These are phyloP conservation scores for Mortierella sp. DNA, from an alignment of 371 early-diverging fungal genomes.

Conservation along the genomic window DNA sequence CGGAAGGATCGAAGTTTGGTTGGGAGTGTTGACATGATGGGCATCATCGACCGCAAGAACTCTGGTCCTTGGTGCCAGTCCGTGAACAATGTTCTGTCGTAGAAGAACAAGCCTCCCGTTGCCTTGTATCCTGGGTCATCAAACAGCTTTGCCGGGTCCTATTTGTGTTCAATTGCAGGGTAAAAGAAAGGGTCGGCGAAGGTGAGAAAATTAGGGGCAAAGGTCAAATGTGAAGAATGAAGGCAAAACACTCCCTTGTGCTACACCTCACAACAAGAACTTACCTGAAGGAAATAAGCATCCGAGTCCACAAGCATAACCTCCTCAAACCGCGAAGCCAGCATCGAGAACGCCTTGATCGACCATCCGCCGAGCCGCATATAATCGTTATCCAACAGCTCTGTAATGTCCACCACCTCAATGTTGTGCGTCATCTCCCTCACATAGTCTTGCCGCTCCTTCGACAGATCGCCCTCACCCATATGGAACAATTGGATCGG, in stretches of 20 bases:
- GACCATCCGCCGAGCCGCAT: conserved; percentile 74
- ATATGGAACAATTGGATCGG: conserved; percentile 83
- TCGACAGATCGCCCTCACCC: conserved; percentile 68
- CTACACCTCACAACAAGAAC: background rate
- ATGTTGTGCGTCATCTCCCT: conserved; percentile 62
- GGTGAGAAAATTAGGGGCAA: background rate
- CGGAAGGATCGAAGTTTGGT: conserved; percentile 62
- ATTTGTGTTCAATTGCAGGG: background rate
- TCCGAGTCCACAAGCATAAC: conserved; percentile 84
- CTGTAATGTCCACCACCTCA: conserved; percentile 64
- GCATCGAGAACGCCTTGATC: conserved; percentile 74
- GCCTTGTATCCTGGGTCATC: conserved; percentile 66
- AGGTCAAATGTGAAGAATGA: no score
- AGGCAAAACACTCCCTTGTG: background rate
- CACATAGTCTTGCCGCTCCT: conserved; percentile 58
- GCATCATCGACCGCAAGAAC: conserved; percentile 64
- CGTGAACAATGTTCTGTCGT: conserved; percentile 70
- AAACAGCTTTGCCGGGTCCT: conserved; percentile 69
- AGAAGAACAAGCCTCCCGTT: conserved; percentile 75
- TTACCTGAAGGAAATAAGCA: conserved; percentile 71
- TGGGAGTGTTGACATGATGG: conserved; percentile 60
- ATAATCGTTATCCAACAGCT: conserved; percentile 62
- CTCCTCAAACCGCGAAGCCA: conserved; percentile 75
- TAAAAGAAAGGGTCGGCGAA: background rate
- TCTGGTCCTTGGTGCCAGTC: conserved; percentile 54